Base-by-base conservation (phyloP, 1,139 yeast species). In the Debaryomyces psychrophilus region DNA sequence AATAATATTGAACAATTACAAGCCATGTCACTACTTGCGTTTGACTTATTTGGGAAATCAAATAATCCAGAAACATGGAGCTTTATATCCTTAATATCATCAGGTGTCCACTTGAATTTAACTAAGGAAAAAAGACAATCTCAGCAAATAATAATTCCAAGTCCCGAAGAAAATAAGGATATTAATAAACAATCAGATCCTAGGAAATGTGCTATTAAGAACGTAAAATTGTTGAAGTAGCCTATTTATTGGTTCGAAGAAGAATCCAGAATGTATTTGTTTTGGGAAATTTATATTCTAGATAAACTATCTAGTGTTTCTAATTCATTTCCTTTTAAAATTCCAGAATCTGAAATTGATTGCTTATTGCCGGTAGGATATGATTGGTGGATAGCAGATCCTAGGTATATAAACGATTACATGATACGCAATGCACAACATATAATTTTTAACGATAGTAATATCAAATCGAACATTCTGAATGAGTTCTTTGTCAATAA, bases 21-120 rank as follows among this genome's bases (percentile, higher is more conserved):
- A 41, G 55, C 67, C 6, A 54, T 65, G 49, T 51, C 64, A 12
- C 53, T 65, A 28, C 44, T 64, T 29, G 67, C 68, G 1, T 57
- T 57, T 34, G 55, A 63, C 12, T 52, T 60, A n/a, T 59, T 56
- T 45, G 62, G 68, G 2, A 50, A 54, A 26, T 48, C 59, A n/a
- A 62, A 61, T 37, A 58, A 59, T 40, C 56, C 59, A 25, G 68
- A 65, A 41, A 51, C 68, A 3, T 65, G 69, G 68, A 58, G 64
- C 12, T 40, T 61, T 29, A 54, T 64, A n/a, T 39, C 39, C 1
- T 26, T 40, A 11, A 23, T 36, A 31, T 31, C 44, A 9, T 34
- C 47, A 11, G 47, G 47, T n/a, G 47, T 40, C 15, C 47, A 44
- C 22, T 34, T 44, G 14, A 40, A 40, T 36, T 39, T 44, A 20